A percentile compares a stretch with the other conserved stretches of the same genome.
phyloP scores from a whole-genome alignment of 2,329 filamentous ascomycete species.

The Apiospora hydei region DNA sequence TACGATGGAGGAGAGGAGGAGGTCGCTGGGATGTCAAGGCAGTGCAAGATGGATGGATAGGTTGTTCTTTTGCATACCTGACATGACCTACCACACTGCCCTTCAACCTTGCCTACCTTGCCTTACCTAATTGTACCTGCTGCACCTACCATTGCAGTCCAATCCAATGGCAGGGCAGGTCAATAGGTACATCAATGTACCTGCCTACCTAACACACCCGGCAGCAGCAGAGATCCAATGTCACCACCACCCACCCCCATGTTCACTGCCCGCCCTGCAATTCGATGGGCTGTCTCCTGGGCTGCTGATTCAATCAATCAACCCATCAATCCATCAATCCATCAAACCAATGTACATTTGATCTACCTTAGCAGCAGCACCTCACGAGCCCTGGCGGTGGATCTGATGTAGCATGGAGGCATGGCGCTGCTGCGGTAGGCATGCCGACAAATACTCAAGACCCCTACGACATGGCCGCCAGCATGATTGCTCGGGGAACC shows the following conservation, averaged over 20 bases:
- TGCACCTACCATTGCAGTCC: not conserved
- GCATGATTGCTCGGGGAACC: not conserved
- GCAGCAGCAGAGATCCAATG: not conserved
- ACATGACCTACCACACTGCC: not conserved
- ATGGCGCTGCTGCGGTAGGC: slow-evolving; percentile 1
- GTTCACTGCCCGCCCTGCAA: not conserved
- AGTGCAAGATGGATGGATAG: slow-evolving; percentile 8
- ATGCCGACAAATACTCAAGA: slow-evolving; percentile 6
- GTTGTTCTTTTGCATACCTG: not conserved
- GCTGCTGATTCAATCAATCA: not conserved
- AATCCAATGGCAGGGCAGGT: not conserved
- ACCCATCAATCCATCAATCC: not conserved
- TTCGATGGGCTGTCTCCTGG: not conserved
- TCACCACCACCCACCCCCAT: slow-evolving; percentile 1
- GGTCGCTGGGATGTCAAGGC: slow-evolving; percentile 4
- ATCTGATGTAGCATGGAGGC: not conserved
- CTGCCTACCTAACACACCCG: not conserved
- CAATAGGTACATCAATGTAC: not conserved
- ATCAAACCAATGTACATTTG: slow-evolving; percentile 1
- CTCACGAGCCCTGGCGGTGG: not conserved
- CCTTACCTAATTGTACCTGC: slow-evolving; percentile 9
- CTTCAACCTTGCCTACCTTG: not conserved
- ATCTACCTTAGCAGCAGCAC: slow-evolving; percentile 4
- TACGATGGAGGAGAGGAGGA: slow-evolving; percentile 1
- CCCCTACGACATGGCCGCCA: not conserved